A percentile compares a stretch with the other conserved stretches of the same genome.
These are phyloP conservation scores for Glycine soja DNA, from an alignment of 306 rosid genomes.

Conservation along the genomic window DNA sequence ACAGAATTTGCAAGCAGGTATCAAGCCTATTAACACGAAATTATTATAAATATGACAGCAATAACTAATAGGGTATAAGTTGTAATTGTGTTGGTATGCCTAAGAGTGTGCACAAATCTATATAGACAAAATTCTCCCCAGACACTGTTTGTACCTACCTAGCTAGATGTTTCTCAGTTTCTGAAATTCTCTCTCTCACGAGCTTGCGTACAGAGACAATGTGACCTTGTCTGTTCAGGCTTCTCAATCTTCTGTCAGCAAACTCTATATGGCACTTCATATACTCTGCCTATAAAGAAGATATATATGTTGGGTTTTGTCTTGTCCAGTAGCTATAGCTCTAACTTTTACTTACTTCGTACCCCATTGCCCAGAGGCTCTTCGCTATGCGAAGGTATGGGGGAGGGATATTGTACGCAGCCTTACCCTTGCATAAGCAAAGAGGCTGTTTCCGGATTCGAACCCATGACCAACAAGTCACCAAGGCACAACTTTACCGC, in stretches of 20 bases:
- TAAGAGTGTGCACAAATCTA: not conserved
- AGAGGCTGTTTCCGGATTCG: too few species aligned
- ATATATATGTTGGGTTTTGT: not conserved
- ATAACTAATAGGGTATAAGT: not conserved
- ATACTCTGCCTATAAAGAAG: conserved; percentile 12
- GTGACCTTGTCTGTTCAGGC: conserved; percentile 40
- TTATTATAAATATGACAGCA: not conserved
- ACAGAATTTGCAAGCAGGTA: not conserved
- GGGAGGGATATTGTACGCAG: too few species aligned
- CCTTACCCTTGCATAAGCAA: too few species aligned
- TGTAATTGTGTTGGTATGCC: not conserved
- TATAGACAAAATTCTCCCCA: not conserved
- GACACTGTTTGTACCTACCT: conserved; percentile 18
- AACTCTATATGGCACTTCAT: not conserved
- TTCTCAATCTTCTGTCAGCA: conserved; percentile 25
- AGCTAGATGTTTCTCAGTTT: conserved; percentile 32
- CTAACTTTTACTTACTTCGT: too few species aligned
- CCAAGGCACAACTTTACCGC: too few species aligned
- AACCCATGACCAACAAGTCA: too few species aligned
- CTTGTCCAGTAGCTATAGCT: not conserved
- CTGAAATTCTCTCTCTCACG: conserved; percentile 45
- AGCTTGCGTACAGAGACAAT: conserved; percentile 19
- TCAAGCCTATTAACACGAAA: not conserved
- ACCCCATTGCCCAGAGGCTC: too few species aligned
- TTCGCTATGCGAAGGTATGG: too few species aligned